phyloP scores from a whole-genome alignment of 2,329 filamentous ascomycete species.

The Pyrenochaeta sp. region DNA sequence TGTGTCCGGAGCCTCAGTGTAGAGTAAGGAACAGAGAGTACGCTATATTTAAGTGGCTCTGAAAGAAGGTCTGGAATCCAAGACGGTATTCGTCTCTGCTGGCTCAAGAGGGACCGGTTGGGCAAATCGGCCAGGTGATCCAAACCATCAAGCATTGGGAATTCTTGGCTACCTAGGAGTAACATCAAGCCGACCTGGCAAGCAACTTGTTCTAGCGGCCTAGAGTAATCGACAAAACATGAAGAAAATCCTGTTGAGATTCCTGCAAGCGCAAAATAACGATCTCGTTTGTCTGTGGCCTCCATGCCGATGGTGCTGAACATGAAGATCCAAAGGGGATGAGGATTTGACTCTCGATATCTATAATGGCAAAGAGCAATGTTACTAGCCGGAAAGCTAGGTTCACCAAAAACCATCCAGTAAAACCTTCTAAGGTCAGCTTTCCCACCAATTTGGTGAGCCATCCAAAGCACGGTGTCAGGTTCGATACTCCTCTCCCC shows the following conservation, averaged over 20 bases:
- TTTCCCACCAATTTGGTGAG: conserved; percentile 10
- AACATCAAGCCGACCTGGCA: conserved; percentile 10
- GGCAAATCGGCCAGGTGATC: neutral
- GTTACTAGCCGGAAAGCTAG: conserved; percentile 7
- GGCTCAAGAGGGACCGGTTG: conserved; percentile 9
- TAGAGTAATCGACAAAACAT: conserved; percentile 6
- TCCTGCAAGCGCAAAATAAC: conserved; percentile 16
- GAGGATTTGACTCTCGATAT: conserved; percentile 10
- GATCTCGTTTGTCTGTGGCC: conserved; percentile 17
- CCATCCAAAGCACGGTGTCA: conserved; percentile 7
- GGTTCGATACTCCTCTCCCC: conserved; percentile 7
- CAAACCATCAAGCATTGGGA: neutral
- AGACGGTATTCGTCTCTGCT: conserved; percentile 11
- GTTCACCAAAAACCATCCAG: conserved; percentile 6
- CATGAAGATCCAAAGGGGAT: conserved; percentile 8
- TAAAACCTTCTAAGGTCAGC: conserved; percentile 14
- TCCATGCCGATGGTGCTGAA: conserved; percentile 8
- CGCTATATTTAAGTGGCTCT: conserved; percentile 6
- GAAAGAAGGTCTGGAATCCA: conserved; percentile 16
- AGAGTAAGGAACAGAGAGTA: conserved; percentile 12
- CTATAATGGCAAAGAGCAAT: conserved; percentile 5
- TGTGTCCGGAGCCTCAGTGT: conserved; percentile 6
- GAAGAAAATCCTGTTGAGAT: conserved; percentile 4
- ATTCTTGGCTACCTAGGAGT: conserved; percentile 4
- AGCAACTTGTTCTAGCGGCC: conserved; percentile 5